A percentile compares a stretch with the other conserved stretches of the same genome.
Conservation (phyloP, 192 early-diverging fungal species). For the Entomortierella parvispora region DNA sequence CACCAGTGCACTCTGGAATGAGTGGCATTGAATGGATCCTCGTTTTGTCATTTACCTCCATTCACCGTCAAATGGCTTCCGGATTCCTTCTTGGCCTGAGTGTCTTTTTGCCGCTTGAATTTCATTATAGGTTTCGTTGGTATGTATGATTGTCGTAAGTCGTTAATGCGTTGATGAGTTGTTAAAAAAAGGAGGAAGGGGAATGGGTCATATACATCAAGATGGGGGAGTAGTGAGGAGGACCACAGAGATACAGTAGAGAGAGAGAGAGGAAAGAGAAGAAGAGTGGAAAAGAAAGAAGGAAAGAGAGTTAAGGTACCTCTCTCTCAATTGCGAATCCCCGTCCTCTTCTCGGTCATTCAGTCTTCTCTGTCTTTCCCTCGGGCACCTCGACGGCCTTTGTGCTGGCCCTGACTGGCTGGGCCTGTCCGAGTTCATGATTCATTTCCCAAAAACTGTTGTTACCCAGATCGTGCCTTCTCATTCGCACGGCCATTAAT, state of each 20-base stretch:
- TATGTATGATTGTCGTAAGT: neutral
- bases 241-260: neutral
- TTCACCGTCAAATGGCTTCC: slow-evolving; percentile 2
- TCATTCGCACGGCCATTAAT: too few species aligned
- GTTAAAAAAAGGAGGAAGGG: neutral
- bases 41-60: slow-evolving; percentile 11
- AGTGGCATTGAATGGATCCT: too few species aligned
- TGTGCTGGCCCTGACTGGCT: too few species aligned
- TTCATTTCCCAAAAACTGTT: too few species aligned
- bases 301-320: too few species aligned
- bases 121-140: slow-evolving; percentile 13
- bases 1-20: slow-evolving; percentile 10
- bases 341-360: too few species aligned
- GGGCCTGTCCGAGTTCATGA: too few species aligned
- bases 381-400: too few species aligned
- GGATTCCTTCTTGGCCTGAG: slow-evolving; percentile 28
- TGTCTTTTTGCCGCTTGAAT: slow-evolving; percentile 30
- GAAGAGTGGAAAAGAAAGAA: neutral
- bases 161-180: neutral
- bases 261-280: neutral
- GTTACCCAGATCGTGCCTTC: too few species aligned
- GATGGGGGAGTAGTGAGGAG: neutral
- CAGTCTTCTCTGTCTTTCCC: too few species aligned
- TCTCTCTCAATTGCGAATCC: too few species aligned
- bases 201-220: neutral